Evolutionary conservation across 2,329 filamentous ascomycete genomes (phyloP).

Genomic region (Xylariaceae sp.): DNA sequence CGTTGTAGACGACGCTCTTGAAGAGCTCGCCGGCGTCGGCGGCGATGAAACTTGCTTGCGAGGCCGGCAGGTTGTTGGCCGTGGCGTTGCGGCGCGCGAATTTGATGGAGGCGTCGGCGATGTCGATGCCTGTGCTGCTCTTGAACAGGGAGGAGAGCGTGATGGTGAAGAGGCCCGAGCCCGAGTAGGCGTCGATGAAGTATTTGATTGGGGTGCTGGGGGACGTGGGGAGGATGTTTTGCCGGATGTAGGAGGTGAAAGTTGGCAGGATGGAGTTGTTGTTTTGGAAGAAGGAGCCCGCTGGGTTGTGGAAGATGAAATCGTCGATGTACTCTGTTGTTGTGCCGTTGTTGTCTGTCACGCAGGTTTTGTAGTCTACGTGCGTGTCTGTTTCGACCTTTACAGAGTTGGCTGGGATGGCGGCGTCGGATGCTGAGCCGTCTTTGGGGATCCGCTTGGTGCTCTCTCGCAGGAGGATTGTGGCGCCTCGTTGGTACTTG

Average conservation of each 20-base stretch:
- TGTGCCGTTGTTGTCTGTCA: conserved; percentile 77
- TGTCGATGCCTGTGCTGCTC: conserved; percentile 84
- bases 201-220: conserved; percentile 47
- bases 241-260: conserved; percentile 83
- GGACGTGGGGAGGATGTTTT: conserved; percentile 60
- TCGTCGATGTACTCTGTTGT: conserved; percentile 83
- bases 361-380: conserved; percentile 78
- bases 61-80: conserved; percentile 63
- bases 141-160: conserved; percentile 82
- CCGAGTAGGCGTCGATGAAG: conserved; percentile 96
- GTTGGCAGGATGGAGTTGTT: conserved; percentile 93
- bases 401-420: conserved; percentile 38
- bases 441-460: conserved; percentile 61
- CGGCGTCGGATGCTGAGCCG: conserved; percentile 10
- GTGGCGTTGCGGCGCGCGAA: conserved; percentile 73
- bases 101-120: conserved; percentile 70
- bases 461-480: conserved; percentile 80
- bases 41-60: conserved; percentile 77
- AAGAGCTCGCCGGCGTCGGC: conserved; percentile 85
- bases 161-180: conserved; percentile 94
- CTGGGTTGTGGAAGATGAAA: conserved; percentile 84
- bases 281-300: conserved; percentile 97
- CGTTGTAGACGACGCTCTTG: conserved; percentile 63
- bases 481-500: conserved; percentile 76
- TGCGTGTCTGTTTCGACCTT: conserved; percentile 53